Base-by-base conservation (phyloP, 768 basidiomycete genomes). In the Postia placenta region DNA sequence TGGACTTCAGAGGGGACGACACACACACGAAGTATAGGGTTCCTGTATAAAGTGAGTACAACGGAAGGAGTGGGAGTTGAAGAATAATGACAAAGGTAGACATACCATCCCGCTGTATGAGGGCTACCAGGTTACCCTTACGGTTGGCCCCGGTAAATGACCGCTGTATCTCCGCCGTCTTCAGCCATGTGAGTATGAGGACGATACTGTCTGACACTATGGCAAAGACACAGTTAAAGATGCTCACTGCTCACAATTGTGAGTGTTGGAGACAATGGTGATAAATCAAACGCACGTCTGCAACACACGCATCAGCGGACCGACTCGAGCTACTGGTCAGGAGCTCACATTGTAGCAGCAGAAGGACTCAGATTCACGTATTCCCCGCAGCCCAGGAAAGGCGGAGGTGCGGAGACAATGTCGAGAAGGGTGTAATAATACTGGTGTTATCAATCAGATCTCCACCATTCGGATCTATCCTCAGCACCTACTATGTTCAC, bases 1-100 rank as follows among this genome's bases (percentile, higher is more conserved):
- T n/a, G 23, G 35, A n/a, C 30, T 47, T 35, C 11, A 26, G 22
- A 36, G 12, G 30, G 41, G 14, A 37, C 2, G 15, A 14, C 41
- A 41, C 41, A 33, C 19, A 49, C 48, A 49, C 5, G 22, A 49
- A 49, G 24, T 49, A 49, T 3, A 49, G n/a, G 3, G 48, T 42
- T 7, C 48, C 48, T 49, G 45, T 25, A 33, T n/a, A n/a, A n/a
- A n/a, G n/a, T n/a, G n/a, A n/a, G n/a, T n/a, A n/a, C n/a, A n/a
- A n/a, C n/a, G n/a, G n/a, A n/a, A n/a, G n/a, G 42, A 45, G 17
- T 22, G 19, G 15, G 30, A 4, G 28, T 25, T 28, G n/a, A 22
- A 11, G 43, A 42, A 20, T n/a, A 23, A 4, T 17, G 23, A 27
- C 25, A n/a, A n/a, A n/a, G n/a, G n/a, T n/a, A n/a, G 30, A 45